Evolutionary conservation across 208 protist genomes (phyloP).

Genomic region (Trypanosoma cruzi): DNA sequence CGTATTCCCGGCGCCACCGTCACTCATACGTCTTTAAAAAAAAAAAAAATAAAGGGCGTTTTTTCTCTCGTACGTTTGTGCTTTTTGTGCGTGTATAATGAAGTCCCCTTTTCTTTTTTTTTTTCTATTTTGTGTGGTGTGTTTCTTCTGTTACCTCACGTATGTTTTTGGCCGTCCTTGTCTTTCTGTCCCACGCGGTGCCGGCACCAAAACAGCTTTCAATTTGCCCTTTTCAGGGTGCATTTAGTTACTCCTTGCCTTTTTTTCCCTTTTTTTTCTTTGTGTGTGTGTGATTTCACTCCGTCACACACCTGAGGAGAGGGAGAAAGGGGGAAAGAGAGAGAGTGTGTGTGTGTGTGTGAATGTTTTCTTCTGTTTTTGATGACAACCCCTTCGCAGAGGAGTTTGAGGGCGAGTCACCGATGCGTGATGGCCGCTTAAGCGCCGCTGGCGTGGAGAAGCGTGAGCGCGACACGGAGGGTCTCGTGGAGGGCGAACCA

Average conservation of each 20-base stretch:
- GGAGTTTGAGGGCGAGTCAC: slow-evolving; percentile 4
- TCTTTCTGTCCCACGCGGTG: too few species aligned
- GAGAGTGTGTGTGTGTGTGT: neutral
- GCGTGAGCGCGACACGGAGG: neutral
- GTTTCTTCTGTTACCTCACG: neutral
- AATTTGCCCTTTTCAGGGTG: too few species aligned
- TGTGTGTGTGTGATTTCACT: too few species aligned
- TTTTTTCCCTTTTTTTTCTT: too few species aligned
- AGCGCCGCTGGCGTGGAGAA: neutral
- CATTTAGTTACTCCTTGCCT: too few species aligned
- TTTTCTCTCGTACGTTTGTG: neutral
- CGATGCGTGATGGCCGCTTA: neutral
- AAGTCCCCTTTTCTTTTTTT: neutral
- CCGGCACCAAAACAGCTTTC: too few species aligned
- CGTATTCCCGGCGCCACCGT: too few species aligned
- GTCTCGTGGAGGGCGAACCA: neutral
- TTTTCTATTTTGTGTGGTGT: too few species aligned
- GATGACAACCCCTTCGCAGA: slow-evolving; percentile 31
- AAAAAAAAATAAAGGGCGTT: too few species aligned
- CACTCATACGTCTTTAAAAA: too few species aligned
- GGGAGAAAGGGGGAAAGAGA: neutral
- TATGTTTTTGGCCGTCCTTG: slow-evolving; percentile 1
- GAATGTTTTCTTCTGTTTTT: slow-evolving; percentile 20
- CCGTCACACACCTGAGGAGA: too few species aligned
- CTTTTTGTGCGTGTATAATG: neutral